A percentile compares a stretch with the other conserved stretches of the same genome.
Evolutionary conservation across 768 basidiomycete species (phyloP).

Genomic region (Phanerodontia chrysosporium): DNA sequence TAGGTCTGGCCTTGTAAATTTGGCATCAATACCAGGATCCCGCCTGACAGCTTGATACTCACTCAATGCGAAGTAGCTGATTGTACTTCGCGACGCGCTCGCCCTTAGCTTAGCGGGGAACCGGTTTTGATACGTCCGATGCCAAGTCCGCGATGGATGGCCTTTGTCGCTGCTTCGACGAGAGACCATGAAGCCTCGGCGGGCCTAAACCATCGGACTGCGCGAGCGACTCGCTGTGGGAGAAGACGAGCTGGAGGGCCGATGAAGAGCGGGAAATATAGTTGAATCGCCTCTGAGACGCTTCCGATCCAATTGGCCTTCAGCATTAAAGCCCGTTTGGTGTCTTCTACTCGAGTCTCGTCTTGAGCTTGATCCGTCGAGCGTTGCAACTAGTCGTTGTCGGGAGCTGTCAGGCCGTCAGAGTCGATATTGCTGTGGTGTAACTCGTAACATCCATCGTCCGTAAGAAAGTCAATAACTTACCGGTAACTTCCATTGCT

Average conservation of each 20-base stretch:
- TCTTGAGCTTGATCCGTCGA: slow-evolving; percentile 92
- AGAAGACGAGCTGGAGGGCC: neutral
- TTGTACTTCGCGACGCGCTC: slow-evolving; percentile 98
- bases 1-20: slow-evolving; percentile 69
- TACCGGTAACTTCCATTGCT: no score
- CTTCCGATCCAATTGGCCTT: slow-evolving; percentile 99
- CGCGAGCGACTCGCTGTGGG: slow-evolving; percentile 79
- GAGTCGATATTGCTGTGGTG: no score
- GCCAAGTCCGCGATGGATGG: slow-evolving; percentile 85
- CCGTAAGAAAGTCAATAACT: no score
- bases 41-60: slow-evolving; percentile 28
- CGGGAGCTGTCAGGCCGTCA: slow-evolving; percentile 98
- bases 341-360: slow-evolving; percentile 98
- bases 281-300: slow-evolving; percentile 97
- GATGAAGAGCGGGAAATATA: slow-evolving; percentile 70
- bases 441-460: no score
- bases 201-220: slow-evolving; percentile 94
- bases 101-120: slow-evolving; percentile 87
- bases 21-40: slow-evolving; percentile 12
- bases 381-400: no score
- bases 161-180: slow-evolving; percentile 98
- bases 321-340: slow-evolving; percentile 97
- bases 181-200: slow-evolving; percentile 99
- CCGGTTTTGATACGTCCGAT: slow-evolving; percentile 98
- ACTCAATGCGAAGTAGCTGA: slow-evolving; percentile 85